Percentiles rank a stretch among this genome's conserved stretches.
Evolutionary conservation across 1,284 basidiomycete genomes (phyloP).

Genomic region (Trametes versicolor): DNA sequence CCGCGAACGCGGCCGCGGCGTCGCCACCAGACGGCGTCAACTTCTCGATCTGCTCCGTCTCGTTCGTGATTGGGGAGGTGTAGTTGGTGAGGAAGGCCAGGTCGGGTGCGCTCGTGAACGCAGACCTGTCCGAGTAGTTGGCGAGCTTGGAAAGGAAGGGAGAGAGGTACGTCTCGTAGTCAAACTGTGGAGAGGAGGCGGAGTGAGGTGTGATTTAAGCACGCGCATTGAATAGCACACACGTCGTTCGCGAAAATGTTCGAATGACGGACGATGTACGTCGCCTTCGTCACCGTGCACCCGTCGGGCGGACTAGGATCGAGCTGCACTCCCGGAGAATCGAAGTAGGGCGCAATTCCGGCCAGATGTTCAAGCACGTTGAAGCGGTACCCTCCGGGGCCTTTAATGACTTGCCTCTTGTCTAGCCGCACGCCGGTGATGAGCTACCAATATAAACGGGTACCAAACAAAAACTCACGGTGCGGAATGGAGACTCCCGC

Average conservation of each 20-base stretch:
- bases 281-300: slow-evolving; percentile 29
- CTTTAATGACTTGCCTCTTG: slow-evolving; percentile 26
- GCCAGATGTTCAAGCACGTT: slow-evolving; percentile 28
- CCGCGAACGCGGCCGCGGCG: slow-evolving; percentile 33
- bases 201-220: no score
- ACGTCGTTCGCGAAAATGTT: slow-evolving; percentile 39
- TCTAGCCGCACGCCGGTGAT: slow-evolving; percentile 3
- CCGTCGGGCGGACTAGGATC: slow-evolving; percentile 28
- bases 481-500: slow-evolving; percentile 24
- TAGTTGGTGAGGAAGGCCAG: slow-evolving; percentile 30
- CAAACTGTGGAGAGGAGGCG: slow-evolving; percentile 21
- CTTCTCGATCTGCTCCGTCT: slow-evolving; percentile 35
- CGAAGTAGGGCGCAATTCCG: slow-evolving; percentile 35
- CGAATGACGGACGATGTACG: slow-evolving; percentile 35
- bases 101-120: slow-evolving; percentile 25
- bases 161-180: slow-evolving; percentile 35
- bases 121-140: slow-evolving; percentile 28
- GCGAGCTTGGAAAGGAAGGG: slow-evolving; percentile 36
- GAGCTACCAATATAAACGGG: background rate
- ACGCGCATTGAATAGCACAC: background rate
- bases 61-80: slow-evolving; percentile 36
- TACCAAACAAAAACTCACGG: slow-evolving; percentile 10
- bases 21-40: slow-evolving; percentile 34
- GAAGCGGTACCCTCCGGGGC: slow-evolving; percentile 26
- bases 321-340: slow-evolving; percentile 32